phyloP scores from a whole-genome alignment of 441 rosid genomes.

The Corymbia citriodora region DNA sequence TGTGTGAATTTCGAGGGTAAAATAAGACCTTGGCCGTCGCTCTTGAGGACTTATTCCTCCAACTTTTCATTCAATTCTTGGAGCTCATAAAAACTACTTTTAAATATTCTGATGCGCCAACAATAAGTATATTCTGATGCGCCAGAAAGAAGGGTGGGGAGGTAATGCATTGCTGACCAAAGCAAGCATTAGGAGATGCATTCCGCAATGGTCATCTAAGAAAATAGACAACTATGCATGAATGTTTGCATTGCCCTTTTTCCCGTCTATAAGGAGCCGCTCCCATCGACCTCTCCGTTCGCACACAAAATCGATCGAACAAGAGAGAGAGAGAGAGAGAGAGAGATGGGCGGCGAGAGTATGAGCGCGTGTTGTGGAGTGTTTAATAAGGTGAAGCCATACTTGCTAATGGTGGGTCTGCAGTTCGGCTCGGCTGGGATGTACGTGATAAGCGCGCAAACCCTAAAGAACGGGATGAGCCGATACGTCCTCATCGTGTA shows the following conservation, averaged over 20 bases:
- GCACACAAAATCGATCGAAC: background rate
- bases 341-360: background rate
- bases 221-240: background rate
- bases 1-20: background rate
- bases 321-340: background rate
- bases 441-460: constrained; percentile 6
- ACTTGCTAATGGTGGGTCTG: background rate
- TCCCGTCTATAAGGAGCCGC: background rate
- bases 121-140: background rate
- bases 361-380: background rate
- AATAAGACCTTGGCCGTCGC: background rate
- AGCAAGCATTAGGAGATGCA: background rate
- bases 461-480: constrained; percentile 13
- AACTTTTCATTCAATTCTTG: background rate
- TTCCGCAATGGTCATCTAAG: background rate
- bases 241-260: background rate
- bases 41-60: background rate
- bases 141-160: background rate
- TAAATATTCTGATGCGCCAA: background rate
- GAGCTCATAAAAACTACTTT: background rate
- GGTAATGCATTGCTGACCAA: background rate
- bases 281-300: background rate
- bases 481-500: constrained; percentile 10
- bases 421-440: constrained; percentile 5
- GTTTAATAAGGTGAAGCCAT: constrained; percentile 6